phyloP scores from a whole-genome alignment of 179 eudicot genomes.

The Silene coronaria region DNA sequence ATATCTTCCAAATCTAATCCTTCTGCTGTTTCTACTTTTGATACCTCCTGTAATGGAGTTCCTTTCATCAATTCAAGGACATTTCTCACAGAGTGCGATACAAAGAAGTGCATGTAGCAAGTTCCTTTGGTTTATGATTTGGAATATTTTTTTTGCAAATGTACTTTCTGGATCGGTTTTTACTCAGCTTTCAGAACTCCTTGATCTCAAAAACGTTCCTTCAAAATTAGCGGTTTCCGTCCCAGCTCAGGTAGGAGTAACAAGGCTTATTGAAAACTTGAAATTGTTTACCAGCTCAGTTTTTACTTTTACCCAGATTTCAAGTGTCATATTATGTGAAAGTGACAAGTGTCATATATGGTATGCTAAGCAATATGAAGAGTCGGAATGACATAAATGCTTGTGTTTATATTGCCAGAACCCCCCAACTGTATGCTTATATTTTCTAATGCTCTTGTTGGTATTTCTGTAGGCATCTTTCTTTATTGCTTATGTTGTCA shows the following conservation, averaged over 20 bases:
- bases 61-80: conserved; percentile 90
- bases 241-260: conserved; percentile 70
- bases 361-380: too few species aligned
- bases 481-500: conserved; percentile 90
- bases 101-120: conserved; percentile 82
- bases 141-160: conserved; percentile 91
- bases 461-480: conserved; percentile 62
- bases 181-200: conserved; percentile 46
- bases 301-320: too few species aligned
- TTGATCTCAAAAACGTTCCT: conserved; percentile 79
- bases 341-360: too few species aligned
- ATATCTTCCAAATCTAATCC: conserved; percentile 92
- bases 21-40: conserved; percentile 47
- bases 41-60: conserved; percentile 82
- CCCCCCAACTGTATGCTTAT: background rate
- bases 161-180: conserved; percentile 78
- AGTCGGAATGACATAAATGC: too few species aligned
- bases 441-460: background rate
- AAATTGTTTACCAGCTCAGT: background rate
- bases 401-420: background rate
- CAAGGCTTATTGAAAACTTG: background rate
- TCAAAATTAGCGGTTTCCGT: conserved; percentile 70
- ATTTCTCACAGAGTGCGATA: conserved; percentile 69
- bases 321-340: background rate
- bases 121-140: conserved; percentile 68